Evolutionary conservation across 352 stramenopile genomes (phyloP).

Genomic region (Achlya hypogyna): DNA sequence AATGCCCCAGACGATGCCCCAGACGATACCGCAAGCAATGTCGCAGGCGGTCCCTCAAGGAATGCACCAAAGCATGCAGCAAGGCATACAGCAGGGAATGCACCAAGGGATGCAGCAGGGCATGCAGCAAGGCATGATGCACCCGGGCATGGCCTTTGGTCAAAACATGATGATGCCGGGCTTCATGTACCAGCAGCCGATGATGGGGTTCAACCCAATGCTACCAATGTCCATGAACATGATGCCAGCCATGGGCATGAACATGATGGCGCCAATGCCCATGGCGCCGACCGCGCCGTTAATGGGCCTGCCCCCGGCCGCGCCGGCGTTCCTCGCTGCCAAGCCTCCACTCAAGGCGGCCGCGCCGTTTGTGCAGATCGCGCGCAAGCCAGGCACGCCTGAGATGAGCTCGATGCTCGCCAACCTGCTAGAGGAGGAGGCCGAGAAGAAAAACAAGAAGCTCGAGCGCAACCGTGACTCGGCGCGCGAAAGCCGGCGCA

Average conservation of each 20-base stretch:
- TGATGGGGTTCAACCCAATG: constrained; percentile 53
- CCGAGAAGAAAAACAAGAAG: constrained; percentile 86
- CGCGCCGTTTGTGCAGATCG: constrained; percentile 61
- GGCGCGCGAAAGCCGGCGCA: constrained; percentile 70
- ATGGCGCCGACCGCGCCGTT: constrained; percentile 32
- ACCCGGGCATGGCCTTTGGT: constrained; percentile 15
- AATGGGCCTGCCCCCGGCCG: constrained; percentile 11
- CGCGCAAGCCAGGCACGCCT: constrained; percentile 66
- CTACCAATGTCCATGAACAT: constrained; percentile 21
- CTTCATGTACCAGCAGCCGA: constrained; percentile 72
- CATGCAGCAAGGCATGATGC: constrained; percentile 11
- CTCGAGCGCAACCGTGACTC: constrained; percentile 83
- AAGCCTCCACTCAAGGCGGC: constrained; percentile 26
- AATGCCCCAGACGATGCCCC: no score
- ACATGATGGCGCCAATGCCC: constrained; percentile 23
- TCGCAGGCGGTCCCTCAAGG: no score
- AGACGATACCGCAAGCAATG: no score
- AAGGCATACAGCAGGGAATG: constrained; percentile 14
- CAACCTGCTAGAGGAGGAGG: constrained; percentile 78
- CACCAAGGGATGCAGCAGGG: background rate
- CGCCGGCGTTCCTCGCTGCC: background rate
- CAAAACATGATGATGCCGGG: constrained; percentile 65
- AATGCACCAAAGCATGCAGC: no score
- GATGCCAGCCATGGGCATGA: constrained; percentile 35
- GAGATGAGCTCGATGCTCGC: constrained; percentile 82